Conservation (phyloP, 1,139 yeast genomes). For the Candida sojae region DNA sequence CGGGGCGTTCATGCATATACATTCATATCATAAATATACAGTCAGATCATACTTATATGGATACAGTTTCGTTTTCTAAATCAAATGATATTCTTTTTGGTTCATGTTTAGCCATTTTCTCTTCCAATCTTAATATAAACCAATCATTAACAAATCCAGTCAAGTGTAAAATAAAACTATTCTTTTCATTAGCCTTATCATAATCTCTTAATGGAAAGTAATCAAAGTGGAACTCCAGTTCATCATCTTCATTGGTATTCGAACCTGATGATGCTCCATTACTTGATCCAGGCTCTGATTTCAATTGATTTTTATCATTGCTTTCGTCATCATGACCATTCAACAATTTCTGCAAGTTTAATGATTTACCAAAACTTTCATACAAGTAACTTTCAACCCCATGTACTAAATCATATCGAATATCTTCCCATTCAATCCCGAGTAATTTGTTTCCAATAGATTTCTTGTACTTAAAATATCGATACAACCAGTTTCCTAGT, state of each 20-base stretch:
- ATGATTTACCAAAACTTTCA: constrained; percentile 33
- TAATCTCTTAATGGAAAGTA: constrained; percentile 39
- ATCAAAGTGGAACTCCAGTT: constrained; percentile 13
- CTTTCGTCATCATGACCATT: not conserved
- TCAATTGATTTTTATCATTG: not conserved
- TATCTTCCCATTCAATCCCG: constrained; percentile 51
- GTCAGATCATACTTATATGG: constrained; percentile 12
- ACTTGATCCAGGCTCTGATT: not conserved
- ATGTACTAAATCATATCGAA: constrained; percentile 38
- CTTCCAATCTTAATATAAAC: constrained; percentile 16
- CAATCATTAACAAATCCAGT: constrained; percentile 29
- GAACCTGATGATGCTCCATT: not conserved
- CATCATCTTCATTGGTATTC: constrained; percentile 3
- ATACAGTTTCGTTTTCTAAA: constrained; percentile 24
- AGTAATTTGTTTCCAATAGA: constrained; percentile 38
- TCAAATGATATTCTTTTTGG: constrained; percentile 23
- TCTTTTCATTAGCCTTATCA: constrained; percentile 35
- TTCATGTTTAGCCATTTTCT: constrained; percentile 3
- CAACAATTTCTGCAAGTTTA: constrained; percentile 4
- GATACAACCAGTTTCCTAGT: constrained; percentile 35
- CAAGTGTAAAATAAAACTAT: constrained; percentile 29
- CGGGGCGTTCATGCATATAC: not conserved
- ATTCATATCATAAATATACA: not conserved
- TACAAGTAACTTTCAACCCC: constrained; percentile 41
- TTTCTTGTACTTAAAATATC: constrained; percentile 43